phyloP scores from a whole-genome alignment of 2,329 filamentous ascomycete genomes.

The Daldinia sp. region DNA sequence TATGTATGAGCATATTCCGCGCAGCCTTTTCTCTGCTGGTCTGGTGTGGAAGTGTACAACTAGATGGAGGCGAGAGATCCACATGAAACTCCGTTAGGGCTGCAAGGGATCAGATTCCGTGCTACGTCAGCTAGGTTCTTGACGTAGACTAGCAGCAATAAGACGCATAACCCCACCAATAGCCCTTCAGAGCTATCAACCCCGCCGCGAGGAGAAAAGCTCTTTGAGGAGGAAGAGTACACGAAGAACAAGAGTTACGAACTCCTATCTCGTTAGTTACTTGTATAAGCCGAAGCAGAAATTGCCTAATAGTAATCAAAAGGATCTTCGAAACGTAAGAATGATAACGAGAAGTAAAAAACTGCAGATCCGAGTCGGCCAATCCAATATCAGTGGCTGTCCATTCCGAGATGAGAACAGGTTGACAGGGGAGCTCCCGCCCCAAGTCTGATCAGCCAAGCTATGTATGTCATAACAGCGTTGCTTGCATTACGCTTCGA shows the following conservation, averaged over 20 bases:
- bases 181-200: slow-evolving; percentile 26
- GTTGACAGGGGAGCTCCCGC: slow-evolving; percentile 13
- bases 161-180: slow-evolving; percentile 29
- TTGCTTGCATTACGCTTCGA: slow-evolving; percentile 11
- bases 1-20: slow-evolving; percentile 6
- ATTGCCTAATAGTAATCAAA: slow-evolving; percentile 9
- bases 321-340: slow-evolving; percentile 17
- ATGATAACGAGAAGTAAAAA: slow-evolving; percentile 21
- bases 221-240: slow-evolving; percentile 8
- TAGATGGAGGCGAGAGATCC: not conserved
- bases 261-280: slow-evolving; percentile 9
- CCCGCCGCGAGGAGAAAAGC: slow-evolving; percentile 25
- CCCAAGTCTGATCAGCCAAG: slow-evolving; percentile 22
- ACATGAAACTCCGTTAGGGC: slow-evolving; percentile 8
- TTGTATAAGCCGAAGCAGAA: not conserved
- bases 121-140: slow-evolving; percentile 25
- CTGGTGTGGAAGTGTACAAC: not conserved
- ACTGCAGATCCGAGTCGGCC: not conserved
- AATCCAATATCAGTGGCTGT: not conserved
- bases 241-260: not conserved
- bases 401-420: too few species aligned
- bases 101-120: slow-evolving; percentile 17
- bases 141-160: slow-evolving; percentile 29
- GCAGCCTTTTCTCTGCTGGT: not conserved
- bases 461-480: slow-evolving; percentile 35